Evolutionary conservation across 164 flowering plant species (phyloP), one percentile per base, ranked within the genome.

Genomic region (Dillenia suffruticosa): DNA sequence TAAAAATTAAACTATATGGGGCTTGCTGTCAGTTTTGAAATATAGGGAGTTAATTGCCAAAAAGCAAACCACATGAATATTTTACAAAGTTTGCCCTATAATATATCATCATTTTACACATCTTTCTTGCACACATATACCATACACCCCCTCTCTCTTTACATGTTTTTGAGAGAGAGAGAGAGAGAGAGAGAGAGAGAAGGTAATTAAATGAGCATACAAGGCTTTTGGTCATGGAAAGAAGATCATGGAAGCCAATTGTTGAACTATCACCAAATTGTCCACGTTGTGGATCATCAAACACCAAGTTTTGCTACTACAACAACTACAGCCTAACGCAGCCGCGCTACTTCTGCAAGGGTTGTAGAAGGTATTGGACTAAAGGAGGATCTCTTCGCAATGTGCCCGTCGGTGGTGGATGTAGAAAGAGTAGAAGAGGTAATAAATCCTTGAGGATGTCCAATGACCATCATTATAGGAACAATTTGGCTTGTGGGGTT

Each of bases 251-350:
- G 89, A 78, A 72, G 55, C 75, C 81, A 4, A 71, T 73, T 46
- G 80, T 63, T 1, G 86, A 82, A 59, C 44, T 77, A 26, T 70
- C 81, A 0, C 86, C 89, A 43, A 75, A 74, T 44, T 82, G 85
- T 54, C 90, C 89, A 0, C 63, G 89, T 2, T 84, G 86, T 66
- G 83, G 81, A 22, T 82, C 83, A 13, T 72, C 79, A 10, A 78
- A 80, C 67, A 84, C 89, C 17, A 84, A 84, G 44, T 84, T 84
- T 62, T 84, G 86, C 59, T 84, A 84, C 62, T 84, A 82, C 85
- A 82, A 84, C 81, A 84, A 84, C 70, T 84, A 84, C 58, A 82
- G 86, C 70, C 54, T 84, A 16, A 82, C 86, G 1, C 89, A 84
- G 46, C 89, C 86, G 0, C 56, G 89, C n/a, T 82, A 82, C 72